Evolutionary conservation across 805 yeast species (phyloP), one percentile per base, ranked within the genome.

Genomic region (Saccharomyces jurei): DNA sequence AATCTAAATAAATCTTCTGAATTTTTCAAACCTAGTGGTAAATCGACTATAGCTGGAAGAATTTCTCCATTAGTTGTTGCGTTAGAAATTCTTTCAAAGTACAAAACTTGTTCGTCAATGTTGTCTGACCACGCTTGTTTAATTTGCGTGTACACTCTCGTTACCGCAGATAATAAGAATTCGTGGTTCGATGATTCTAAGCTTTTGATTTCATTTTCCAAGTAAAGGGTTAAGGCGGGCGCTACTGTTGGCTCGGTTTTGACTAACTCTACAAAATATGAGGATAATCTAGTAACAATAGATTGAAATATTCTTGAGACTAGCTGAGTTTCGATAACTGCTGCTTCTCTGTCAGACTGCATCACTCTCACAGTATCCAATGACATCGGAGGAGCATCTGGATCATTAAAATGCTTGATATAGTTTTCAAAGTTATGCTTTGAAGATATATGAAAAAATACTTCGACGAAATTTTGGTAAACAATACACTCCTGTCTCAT

Each of bases 141-240:
- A 48, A 82, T 72, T 64, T 79, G 80, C 29, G 81, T 81, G n/a
- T 74, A 70, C 4, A 83, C 59, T 56, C 80, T 81, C 31, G 73
- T 74, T 57, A 85, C 72, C 52, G 77, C 73, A 44, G 77, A 74
- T 55, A 79, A 72, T 22, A 79, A 70, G 60, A 78, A 88, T 58
- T 87, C 96, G 63, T 85, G 90, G 64, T 81, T 80, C 1, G 84
- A 74, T 8, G 79, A 70, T 9, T 77, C 77, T 21, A 75, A 63
- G 10, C 61, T 63, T 26, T 60, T 61, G 5, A 71, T 67, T 27
- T 69, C 60, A 6, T 58, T 53, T 55, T 82, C 84, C 9, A 81
- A 59, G 41, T 74, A 65, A 1, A 75, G 60, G 49, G 78, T 57
- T 1, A 80, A 60, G 3, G 74, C 69, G 0, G 84, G 81, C 14